Conservation (phyloP, 1,139 yeast genomes). For the Wickerhamomyces sp. region DNA sequence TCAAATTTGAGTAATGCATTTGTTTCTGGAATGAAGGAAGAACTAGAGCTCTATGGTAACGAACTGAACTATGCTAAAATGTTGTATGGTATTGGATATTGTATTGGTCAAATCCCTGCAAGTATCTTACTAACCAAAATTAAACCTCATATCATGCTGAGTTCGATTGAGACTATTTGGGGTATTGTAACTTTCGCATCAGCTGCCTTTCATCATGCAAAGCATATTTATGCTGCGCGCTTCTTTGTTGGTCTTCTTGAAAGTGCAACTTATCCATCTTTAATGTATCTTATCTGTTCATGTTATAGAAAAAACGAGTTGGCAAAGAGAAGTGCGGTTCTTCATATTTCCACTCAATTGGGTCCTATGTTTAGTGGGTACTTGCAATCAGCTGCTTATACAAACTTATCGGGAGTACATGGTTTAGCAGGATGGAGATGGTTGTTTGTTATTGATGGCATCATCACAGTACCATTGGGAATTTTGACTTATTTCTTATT, state of each 20-base stretch:
- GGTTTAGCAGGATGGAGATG: conserved; percentile 41
- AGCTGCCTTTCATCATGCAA: conserved; percentile 9
- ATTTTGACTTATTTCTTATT: conserved; percentile 28
- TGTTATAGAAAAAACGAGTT: conserved; percentile 27
- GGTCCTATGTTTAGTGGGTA: conserved; percentile 52
- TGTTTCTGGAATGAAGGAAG: conserved; percentile 44
- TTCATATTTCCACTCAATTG: conserved; percentile 44
- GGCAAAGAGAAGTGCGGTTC: conserved; percentile 32
- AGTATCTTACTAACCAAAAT: conserved; percentile 19
- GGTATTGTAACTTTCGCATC: conserved; percentile 11
- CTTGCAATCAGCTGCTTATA: conserved; percentile 50
- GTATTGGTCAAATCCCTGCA: conserved; percentile 25
- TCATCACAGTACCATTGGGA: conserved; percentile 31
- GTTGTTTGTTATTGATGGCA: conserved; percentile 36
- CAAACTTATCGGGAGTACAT: conserved; percentile 42
- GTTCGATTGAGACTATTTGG: conserved; percentile 12
- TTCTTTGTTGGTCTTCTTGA: conserved; percentile 32
- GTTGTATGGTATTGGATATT: conserved; percentile 24
- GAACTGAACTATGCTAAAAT: conserved; percentile 25
- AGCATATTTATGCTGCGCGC: conserved; percentile 27
- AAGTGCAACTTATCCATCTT: conserved; percentile 25
- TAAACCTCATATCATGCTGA: conserved; percentile 18
- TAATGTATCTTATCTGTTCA: conserved; percentile 26
- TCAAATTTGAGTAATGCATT: conserved; percentile 35
- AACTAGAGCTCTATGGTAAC: conserved; percentile 37